Conservation (phyloP, 345 rosid genomes). For the Mangifera indica region DNA sequence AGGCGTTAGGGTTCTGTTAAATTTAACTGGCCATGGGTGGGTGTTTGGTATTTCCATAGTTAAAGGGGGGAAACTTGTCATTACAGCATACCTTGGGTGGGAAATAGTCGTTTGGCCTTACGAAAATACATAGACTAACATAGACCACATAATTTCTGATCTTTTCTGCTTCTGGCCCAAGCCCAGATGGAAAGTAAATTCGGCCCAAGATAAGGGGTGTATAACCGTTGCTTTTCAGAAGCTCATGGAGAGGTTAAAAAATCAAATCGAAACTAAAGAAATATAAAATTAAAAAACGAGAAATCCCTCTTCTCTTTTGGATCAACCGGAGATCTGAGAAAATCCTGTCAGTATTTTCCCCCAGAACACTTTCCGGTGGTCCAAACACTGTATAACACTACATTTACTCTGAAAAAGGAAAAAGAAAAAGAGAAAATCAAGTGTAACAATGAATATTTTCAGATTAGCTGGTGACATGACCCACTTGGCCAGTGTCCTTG, state of each 20-base stretch:
- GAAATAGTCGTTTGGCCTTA: no score
- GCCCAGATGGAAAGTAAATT: neutral
- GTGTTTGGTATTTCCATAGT: no score
- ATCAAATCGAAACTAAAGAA: neutral
- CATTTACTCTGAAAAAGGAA: neutral
- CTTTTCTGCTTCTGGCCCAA: neutral
- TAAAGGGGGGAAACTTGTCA: no score
- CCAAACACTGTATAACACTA: slow-evolving; percentile 3
- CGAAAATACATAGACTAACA: no score
- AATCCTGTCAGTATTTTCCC: neutral
- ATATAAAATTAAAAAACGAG: neutral
- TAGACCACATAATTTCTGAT: no score
- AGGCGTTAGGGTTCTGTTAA: no score
- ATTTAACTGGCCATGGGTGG: no score
- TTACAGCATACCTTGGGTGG: no score
- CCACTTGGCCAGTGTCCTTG: slow-evolving; percentile 67
- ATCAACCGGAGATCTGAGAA: slow-evolving; percentile 24
- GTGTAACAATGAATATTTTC: slow-evolving; percentile 52
- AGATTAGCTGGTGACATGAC: slow-evolving; percentile 78
- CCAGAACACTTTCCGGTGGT: slow-evolving; percentile 14
- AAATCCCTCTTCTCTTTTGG: neutral
- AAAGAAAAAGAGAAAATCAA: neutral
- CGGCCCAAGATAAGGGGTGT: no score
- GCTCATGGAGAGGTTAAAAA: neutral
- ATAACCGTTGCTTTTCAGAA: neutral